These are phyloP conservation scores for Oryza rufipogon DNA, from an alignment of 176 grass and related monocot species.

Conservation along the genomic window DNA sequence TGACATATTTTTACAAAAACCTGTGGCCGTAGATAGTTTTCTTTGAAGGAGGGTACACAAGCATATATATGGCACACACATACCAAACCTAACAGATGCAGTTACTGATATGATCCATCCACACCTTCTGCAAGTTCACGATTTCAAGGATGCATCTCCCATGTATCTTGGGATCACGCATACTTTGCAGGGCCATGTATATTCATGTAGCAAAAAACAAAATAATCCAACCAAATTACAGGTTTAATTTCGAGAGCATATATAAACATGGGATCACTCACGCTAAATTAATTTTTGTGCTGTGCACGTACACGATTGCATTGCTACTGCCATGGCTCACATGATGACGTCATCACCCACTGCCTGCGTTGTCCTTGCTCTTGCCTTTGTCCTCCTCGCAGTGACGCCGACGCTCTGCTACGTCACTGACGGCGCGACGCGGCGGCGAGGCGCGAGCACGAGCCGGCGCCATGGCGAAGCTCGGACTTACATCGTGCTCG, in stretches of 20 bases:
- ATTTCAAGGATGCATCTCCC: conserved; percentile 1
- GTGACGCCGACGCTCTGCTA: conserved; percentile 14
- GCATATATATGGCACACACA: neutral
- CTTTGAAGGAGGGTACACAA: no score
- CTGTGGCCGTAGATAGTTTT: no score
- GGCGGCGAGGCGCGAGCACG: neutral
- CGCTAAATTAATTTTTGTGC: neutral
- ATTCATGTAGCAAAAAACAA: neutral
- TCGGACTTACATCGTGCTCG: conserved; percentile 48
- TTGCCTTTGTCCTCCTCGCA: neutral
- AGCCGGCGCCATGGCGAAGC: neutral
- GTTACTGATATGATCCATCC: neutral
- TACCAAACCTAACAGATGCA: conserved; percentile 5
- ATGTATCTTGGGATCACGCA: conserved; percentile 27
- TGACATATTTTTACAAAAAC: no score
- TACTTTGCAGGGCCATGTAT: neutral
- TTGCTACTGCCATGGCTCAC: neutral
- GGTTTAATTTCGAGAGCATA: neutral
- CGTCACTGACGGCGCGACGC: neutral
- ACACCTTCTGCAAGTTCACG: conserved; percentile 28
- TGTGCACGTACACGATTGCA: neutral
- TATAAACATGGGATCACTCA: conserved; percentile 5
- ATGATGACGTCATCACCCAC: neutral
- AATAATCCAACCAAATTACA: neutral
- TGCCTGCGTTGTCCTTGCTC: neutral